These are phyloP conservation scores for Dillenia turbinata DNA, from an alignment of 164 flowering plant species.

Conservation along the genomic window DNA sequence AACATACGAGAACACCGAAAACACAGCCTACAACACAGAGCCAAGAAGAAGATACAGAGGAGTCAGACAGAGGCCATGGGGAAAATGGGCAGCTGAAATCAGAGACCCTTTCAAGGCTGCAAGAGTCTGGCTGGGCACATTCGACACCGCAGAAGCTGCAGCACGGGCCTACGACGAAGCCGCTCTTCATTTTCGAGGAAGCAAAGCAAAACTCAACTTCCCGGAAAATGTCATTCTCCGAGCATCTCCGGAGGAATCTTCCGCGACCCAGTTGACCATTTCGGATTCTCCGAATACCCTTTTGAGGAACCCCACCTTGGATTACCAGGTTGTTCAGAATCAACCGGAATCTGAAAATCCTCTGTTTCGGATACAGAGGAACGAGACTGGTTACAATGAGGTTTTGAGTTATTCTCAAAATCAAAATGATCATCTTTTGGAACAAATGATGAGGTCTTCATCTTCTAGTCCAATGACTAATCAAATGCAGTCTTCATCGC, in stretches of 20 bases:
- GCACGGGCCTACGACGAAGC: constrained; percentile 51
- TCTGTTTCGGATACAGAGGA: too few relatives aligned
- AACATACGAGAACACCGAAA: too few relatives aligned
- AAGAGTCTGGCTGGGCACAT: constrained; percentile 56
- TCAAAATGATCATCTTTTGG: too few relatives aligned
- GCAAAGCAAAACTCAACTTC: constrained; percentile 55
- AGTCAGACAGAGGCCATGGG: constrained; percentile 59
- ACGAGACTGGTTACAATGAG: too few relatives aligned
- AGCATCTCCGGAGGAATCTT: constrained; percentile 9
- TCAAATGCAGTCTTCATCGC: too few relatives aligned
- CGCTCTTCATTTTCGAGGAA: constrained; percentile 49
- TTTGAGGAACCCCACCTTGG: constrained; percentile 7
- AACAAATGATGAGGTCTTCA: too few relatives aligned
- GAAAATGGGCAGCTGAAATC: constrained; percentile 62
- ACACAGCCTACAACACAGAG: neutral
- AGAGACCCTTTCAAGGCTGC: constrained; percentile 50
- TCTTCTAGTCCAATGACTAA: too few relatives aligned
- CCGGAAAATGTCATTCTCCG: constrained; percentile 44
- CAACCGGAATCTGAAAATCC: neutral
- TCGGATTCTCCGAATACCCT: constrained; percentile 13
- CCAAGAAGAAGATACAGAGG: constrained; percentile 44
- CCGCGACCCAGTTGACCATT: constrained; percentile 12
- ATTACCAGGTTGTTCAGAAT: constrained; percentile 18
- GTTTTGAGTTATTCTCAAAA: too few relatives aligned
- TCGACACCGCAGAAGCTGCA: constrained; percentile 47